Evolutionary conservation across 768 basidiomycete genomes (phyloP).

Genomic region (Boletales sp.): DNA sequence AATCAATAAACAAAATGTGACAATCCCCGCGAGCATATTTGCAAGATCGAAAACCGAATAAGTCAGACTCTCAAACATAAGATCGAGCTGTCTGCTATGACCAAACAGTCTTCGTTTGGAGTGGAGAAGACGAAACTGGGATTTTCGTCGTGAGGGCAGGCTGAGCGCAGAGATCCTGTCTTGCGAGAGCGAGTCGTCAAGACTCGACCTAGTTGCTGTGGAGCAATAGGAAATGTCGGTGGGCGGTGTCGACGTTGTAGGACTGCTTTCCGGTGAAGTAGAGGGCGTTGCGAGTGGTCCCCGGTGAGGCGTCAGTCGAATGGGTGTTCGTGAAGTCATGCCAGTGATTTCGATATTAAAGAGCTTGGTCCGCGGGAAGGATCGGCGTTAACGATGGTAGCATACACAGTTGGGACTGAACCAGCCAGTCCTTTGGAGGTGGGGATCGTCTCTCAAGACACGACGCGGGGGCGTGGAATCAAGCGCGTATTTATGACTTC

Average conservation of each 20-base stretch:
- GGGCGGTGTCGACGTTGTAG: conserved; percentile 12
- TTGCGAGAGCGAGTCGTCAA: conserved; percentile 13
- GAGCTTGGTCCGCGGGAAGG: conserved; percentile 7
- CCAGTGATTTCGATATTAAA: conserved; percentile 15
- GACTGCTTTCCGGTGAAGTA: conserved; percentile 14
- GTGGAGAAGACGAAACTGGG: background rate
- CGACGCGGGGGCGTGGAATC: background rate
- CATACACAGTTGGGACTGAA: conserved; percentile 22
- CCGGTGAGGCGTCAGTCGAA: conserved; percentile 20
- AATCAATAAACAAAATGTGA: conserved; percentile 18
- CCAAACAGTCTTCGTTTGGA: background rate
- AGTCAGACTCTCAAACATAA: conserved; percentile 2
- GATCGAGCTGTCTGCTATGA: background rate
- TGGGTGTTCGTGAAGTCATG: conserved; percentile 27
- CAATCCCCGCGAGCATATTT: conserved; percentile 8
- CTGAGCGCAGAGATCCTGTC: conserved; percentile 6
- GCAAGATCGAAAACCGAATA: conserved; percentile 12
- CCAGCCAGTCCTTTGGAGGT: conserved; percentile 27
- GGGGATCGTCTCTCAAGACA: conserved; percentile 11
- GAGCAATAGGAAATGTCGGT: conserved; percentile 9
- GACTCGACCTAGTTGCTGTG: background rate
- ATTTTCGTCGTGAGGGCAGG: background rate
- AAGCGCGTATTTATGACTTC: conserved; percentile 22
- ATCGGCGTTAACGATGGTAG: conserved; percentile 20
- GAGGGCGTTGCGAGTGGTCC: conserved; percentile 27